Evolutionary conservation across 805 yeast genomes (phyloP), one percentile per base, ranked within the genome.

Genomic region (Candida jianshihensis): DNA sequence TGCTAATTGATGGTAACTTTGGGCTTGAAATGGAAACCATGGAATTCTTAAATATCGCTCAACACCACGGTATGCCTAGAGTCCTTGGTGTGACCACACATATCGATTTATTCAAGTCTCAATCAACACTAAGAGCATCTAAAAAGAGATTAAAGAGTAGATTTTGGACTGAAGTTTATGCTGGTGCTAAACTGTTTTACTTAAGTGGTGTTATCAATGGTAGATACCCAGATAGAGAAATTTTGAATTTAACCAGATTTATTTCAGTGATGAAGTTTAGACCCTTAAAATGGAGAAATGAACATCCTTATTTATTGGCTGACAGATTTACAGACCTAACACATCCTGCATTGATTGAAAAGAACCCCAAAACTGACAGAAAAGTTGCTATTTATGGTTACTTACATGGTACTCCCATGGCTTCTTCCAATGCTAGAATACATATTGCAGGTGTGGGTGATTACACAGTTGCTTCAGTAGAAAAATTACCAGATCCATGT

Each of bases 11-110:
- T 65, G 97, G 98, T 40, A 92, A 92, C 59, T 92, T 87, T 57
- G 99, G 99, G 7, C 78, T 92, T 41, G 99, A 92, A 66, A 92
- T 92, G 99, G 99, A 92, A 62, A 92, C 98, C 8, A 94, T 92
- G 97, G 99, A 92, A 62, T 92, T 92, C 54, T 69, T 92, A 44
- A 94, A 92, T 54, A 75, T 92, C 47, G 94, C 96, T 4, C 96
- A 92, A 51, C 97, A 90, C 55, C 98, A 92, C 60, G 99, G 98
- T 61, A 92, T 92, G 89, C 99, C 99, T 29, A 75, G 96, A 49
- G 94, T 92, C 15, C 68, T 92, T 31, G 98, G 97, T 46, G 84
- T 92, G 9, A 83, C 96, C 6, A 92, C 98, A 0, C 99, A 92
- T 66, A 70, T 94, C 52, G 99, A 92, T 60, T 70, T 92, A 34